A percentile compares a stretch with the other conserved stretches of the same genome.
phyloP scores from a whole-genome alignment of 2,329 filamentous ascomycete species.

The Fusarium redolens region DNA sequence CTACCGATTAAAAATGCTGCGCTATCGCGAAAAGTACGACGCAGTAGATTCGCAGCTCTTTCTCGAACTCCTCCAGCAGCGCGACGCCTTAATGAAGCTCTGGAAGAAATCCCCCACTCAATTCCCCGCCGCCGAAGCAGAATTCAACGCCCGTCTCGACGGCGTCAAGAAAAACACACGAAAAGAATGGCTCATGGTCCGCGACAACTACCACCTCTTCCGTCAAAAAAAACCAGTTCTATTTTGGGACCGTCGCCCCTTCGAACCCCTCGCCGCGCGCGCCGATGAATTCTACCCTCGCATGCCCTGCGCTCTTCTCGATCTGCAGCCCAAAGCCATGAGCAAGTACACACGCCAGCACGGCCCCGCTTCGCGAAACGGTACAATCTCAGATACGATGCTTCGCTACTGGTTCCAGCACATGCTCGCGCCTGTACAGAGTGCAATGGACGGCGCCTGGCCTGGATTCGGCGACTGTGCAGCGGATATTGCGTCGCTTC shows the following conservation, averaged over 20 bases:
- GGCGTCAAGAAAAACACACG: conserved; percentile 48
- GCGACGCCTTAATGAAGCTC: conserved; percentile 41
- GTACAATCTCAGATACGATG: conserved; percentile 65
- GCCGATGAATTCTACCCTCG: conserved; percentile 75
- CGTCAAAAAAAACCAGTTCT: conserved; percentile 64
- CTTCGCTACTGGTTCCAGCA: conserved; percentile 57
- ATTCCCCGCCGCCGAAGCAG: conserved; percentile 46
- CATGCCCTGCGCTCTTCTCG: conserved; percentile 67
- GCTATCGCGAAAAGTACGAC: conserved; percentile 44
- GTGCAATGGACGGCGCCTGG: conserved; percentile 64
- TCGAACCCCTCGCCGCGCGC: conserved; percentile 73
- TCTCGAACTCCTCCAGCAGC: conserved; percentile 49
- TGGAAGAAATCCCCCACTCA: conserved; percentile 35
- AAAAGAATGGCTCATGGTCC: conserved; percentile 53
- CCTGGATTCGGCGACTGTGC: conserved; percentile 68
- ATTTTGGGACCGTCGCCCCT: conserved; percentile 75
- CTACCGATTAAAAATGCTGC: conserved; percentile 45
- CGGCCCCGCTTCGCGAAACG: conserved; percentile 56
- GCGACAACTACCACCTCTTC: conserved; percentile 67
- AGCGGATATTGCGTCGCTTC: conserved; percentile 60
- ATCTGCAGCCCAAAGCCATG: conserved; percentile 71
- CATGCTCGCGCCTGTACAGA: conserved; percentile 56
- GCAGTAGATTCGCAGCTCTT: conserved; percentile 37
- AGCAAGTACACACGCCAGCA: conserved; percentile 61
- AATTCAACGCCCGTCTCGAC: conserved; percentile 52